Percentiles rank a stretch among this genome's conserved stretches.
phyloP scores from a whole-genome alignment of 139 green algal species.

The Micractinium sp. region DNA sequence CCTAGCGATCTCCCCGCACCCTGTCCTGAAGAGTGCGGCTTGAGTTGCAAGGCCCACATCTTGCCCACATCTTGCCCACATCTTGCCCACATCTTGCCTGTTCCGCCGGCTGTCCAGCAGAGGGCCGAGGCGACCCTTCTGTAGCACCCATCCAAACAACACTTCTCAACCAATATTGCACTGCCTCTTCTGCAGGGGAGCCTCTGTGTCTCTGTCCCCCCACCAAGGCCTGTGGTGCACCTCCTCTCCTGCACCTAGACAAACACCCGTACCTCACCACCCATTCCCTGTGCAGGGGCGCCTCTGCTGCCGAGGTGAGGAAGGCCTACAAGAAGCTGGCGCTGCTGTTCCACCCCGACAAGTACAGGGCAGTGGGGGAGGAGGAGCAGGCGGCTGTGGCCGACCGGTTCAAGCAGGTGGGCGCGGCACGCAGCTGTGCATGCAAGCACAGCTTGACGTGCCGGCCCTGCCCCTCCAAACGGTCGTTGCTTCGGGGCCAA shows the following conservation, averaged over 20 bases:
- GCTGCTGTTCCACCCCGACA: constrained; percentile 63
- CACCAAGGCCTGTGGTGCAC: background rate
- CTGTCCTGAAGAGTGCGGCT: no score
- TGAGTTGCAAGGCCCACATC: no score
- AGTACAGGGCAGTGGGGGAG: constrained; percentile 41
- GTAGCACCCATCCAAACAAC: no score
- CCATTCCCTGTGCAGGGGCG: background rate
- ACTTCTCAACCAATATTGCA: no score
- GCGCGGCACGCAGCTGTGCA: background rate
- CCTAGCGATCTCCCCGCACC: no score
- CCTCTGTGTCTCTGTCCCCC: background rate
- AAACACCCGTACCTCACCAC: background rate
- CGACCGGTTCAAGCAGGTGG: constrained; percentile 38
- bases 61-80: no score
- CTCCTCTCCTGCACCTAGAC: background rate
- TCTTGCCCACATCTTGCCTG: no score
- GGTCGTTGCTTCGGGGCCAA: no score
- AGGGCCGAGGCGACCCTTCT: no score
- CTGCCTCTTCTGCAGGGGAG: no score
- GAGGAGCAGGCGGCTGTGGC: constrained; percentile 45
- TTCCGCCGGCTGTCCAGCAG: no score
- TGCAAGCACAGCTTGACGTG: background rate
- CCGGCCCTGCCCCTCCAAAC: background rate
- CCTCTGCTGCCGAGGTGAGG: constrained; percentile 18
- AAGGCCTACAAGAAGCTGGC: constrained; percentile 41